These are phyloP conservation scores for Leishmania tarentolae DNA, from an alignment of 208 protist genomes.

Conservation along the genomic window DNA sequence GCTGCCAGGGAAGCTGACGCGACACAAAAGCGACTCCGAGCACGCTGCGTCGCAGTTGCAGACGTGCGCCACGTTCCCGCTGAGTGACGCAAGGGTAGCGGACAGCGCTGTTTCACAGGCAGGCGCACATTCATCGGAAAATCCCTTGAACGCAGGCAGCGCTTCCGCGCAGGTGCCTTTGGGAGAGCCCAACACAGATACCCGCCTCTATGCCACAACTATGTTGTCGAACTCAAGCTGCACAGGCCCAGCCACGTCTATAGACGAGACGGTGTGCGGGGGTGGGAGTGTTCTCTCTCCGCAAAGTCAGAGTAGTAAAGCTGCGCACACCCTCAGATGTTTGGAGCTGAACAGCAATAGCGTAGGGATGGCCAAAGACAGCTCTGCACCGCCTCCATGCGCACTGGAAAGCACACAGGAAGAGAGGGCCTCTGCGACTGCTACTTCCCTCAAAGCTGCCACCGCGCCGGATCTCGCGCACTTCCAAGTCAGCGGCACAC, in stretches of 20 bases:
- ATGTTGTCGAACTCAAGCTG: not conserved
- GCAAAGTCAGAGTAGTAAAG: not conserved
- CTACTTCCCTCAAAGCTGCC: not conserved
- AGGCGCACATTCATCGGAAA: not conserved
- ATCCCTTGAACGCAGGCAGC: not conserved
- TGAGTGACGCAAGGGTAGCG: too few relatives aligned
- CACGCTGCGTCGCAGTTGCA: not conserved
- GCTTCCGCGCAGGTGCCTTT: not conserved
- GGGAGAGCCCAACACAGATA: not conserved
- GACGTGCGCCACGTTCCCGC: not conserved
- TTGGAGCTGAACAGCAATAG: not conserved
- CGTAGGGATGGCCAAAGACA: too few relatives aligned
- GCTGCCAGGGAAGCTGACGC: not conserved
- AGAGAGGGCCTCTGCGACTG: not conserved
- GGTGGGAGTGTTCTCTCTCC: not conserved
- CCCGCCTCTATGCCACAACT: too few relatives aligned
- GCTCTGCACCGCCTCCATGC: too few relatives aligned
- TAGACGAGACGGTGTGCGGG: not conserved
- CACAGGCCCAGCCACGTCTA: not conserved
- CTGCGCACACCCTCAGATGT: not conserved
- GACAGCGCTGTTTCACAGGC: not conserved
- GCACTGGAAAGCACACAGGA: not conserved
- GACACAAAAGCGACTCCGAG: not conserved
- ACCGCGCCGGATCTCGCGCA: not conserved
- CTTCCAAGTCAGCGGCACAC: too few relatives aligned